These are phyloP conservation scores for Solanum gracilifrons DNA, from an alignment of 257 asterid genomes.

Conservation along the genomic window DNA sequence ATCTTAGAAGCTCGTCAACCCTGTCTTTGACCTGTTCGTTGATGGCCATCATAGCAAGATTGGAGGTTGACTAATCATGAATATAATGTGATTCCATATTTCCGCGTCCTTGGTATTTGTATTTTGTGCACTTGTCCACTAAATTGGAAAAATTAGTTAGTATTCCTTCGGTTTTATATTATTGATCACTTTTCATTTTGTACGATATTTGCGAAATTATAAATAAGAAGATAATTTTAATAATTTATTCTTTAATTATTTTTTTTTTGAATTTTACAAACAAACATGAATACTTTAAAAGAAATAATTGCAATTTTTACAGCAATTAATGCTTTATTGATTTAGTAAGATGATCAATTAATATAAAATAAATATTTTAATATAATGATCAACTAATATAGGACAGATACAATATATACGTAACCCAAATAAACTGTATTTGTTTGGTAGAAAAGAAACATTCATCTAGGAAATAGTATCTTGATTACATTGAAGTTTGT, in stretches of 20 bases:
- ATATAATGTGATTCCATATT: not conserved
- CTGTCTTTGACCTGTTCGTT: not conserved
- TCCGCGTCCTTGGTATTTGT: not conserved
- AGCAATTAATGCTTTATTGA: too few relatives aligned
- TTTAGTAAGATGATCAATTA: too few relatives aligned
- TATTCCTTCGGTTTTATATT: too few relatives aligned
- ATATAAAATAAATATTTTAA: too few relatives aligned
- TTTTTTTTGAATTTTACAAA: too few relatives aligned
- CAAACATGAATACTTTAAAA: too few relatives aligned
- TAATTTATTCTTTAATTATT: too few relatives aligned
- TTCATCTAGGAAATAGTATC: not conserved
- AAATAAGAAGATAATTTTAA: too few relatives aligned
- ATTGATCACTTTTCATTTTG: too few relatives aligned
- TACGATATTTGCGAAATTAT: too few relatives aligned
- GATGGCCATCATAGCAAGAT: not conserved
- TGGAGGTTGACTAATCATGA: not conserved
- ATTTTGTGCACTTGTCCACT: not conserved
- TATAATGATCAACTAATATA: too few relatives aligned
- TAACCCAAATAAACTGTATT: not conserved
- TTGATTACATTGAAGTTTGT: not conserved
- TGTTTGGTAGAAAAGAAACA: not conserved
- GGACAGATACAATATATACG: not conserved
- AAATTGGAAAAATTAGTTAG: not conserved
- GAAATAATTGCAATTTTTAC: too few relatives aligned
- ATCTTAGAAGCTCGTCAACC: not conserved